Evolutionary conservation across 352 stramenopile species (phyloP).

Genomic region (Phytophthora agathidicida): DNA sequence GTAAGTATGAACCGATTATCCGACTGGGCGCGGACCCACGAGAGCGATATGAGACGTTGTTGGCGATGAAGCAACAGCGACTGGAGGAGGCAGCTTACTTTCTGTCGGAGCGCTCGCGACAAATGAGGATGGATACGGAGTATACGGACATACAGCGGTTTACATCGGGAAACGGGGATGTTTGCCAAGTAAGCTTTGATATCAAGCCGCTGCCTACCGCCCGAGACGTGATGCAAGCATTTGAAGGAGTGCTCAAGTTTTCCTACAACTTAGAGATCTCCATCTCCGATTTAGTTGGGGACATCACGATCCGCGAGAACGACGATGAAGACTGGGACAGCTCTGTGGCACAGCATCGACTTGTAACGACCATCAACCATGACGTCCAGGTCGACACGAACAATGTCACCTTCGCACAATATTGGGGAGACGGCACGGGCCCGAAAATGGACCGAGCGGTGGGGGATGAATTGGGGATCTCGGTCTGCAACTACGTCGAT

Average conservation of each 20-base stretch:
- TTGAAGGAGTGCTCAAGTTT: slow-evolving; percentile 50
- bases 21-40: slow-evolving; percentile 25
- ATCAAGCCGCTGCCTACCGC: slow-evolving; percentile 43
- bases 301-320: slow-evolving; percentile 50
- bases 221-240: slow-evolving; percentile 38
- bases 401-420: slow-evolving; percentile 46
- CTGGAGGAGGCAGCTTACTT: slow-evolving; percentile 45
- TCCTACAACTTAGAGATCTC: slow-evolving; percentile 53
- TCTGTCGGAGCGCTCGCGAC: slow-evolving; percentile 38
- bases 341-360: slow-evolving; percentile 41
- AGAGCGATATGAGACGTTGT: slow-evolving; percentile 35
- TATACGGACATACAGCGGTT: slow-evolving; percentile 49
- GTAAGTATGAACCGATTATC: slow-evolving; percentile 42
- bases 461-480: slow-evolving; percentile 34
- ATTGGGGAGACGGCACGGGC: slow-evolving; percentile 23
- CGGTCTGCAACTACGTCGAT: slow-evolving; percentile 51
- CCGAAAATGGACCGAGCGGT: slow-evolving; percentile 6
- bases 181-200: slow-evolving; percentile 45
- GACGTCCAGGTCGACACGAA: slow-evolving; percentile 44
- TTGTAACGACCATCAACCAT: slow-evolving; percentile 36
- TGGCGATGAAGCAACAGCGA: slow-evolving; percentile 44
- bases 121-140: slow-evolving; percentile 38
- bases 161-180: slow-evolving; percentile 38
- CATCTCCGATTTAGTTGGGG: slow-evolving; percentile 42
- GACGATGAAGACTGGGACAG: slow-evolving; percentile 37